Evolutionary conservation across 805 yeast genomes (phyloP).

Genomic region (Candida boidinii): DNA sequence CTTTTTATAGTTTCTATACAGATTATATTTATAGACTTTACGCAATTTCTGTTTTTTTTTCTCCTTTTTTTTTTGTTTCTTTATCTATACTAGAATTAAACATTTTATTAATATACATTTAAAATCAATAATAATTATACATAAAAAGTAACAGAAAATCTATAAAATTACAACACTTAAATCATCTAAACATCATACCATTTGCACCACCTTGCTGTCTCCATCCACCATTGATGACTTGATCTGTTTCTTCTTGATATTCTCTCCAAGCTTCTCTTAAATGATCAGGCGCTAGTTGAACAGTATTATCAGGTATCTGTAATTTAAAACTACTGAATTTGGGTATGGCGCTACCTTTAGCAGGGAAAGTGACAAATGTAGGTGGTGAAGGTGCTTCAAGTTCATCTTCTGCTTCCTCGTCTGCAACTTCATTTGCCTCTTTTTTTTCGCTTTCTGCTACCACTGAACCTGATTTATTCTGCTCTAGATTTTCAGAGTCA

Average conservation of each 20-base stretch:
- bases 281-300: constrained; percentile 77
- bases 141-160: not conserved
- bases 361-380: too few species aligned
- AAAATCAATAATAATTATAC: not conserved
- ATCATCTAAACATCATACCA: constrained; percentile 58
- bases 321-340: constrained; percentile 11
- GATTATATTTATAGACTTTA: too few species aligned
- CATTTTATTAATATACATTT: not conserved
- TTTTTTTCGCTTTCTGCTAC: constrained; percentile 21
- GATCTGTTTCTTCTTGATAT: constrained; percentile 57
- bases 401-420: constrained; percentile 1
- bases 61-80: too few species aligned
- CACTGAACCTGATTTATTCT: constrained; percentile 3
- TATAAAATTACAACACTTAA: too few species aligned
- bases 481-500: constrained; percentile 1
- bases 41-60: too few species aligned
- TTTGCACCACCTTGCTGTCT: constrained; percentile 64
- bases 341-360: constrained; percentile 1
- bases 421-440: constrained; percentile 20
- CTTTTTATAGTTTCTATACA: too few species aligned
- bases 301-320: constrained; percentile 22
- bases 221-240: constrained; percentile 56
- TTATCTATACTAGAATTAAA: too few species aligned
- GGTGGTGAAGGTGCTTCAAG: constrained; percentile 19
- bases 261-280: constrained; percentile 84